A percentile compares a stretch with the other conserved stretches of the same genome.
These are phyloP conservation scores for Dothideomycetes sp. DNA, from an alignment of 2,329 filamentous ascomycete genomes.

Conservation along the genomic window DNA sequence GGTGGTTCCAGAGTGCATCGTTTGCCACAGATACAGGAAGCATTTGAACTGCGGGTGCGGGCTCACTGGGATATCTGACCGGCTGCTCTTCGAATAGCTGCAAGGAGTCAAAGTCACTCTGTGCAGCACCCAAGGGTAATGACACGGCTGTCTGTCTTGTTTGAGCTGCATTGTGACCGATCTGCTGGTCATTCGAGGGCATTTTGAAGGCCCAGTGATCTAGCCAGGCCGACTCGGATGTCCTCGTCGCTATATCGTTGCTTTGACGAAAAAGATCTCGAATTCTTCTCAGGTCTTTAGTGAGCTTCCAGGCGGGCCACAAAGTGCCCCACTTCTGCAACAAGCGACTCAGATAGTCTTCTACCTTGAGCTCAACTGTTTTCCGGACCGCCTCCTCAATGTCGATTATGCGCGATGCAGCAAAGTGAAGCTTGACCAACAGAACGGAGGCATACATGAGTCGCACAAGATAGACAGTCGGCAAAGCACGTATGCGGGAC, in stretches of 20 bases:
- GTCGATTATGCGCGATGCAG: not conserved
- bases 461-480: not conserved
- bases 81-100: not conserved
- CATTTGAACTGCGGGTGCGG: not conserved
- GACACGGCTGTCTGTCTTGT: too few relatives aligned
- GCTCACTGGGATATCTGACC: not conserved
- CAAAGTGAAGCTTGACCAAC: not conserved
- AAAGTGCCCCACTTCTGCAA: not conserved
- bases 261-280: not conserved
- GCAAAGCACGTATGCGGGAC: not conserved
- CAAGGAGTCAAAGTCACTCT: not conserved
- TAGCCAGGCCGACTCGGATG: not conserved
- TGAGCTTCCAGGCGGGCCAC: not conserved
- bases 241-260: not conserved
- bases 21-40: not conserved
- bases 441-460: not conserved
- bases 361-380: not conserved
- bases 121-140: not conserved
- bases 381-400: not conserved
- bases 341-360: not conserved
- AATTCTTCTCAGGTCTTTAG: not conserved
- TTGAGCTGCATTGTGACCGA: not conserved
- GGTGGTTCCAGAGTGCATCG: not conserved
- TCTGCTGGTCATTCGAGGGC: not conserved
- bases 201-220: not conserved